Conservation (phyloP, 2,329 filamentous ascomycete genomes). For the Phyllosticta citriasiana region DNA sequence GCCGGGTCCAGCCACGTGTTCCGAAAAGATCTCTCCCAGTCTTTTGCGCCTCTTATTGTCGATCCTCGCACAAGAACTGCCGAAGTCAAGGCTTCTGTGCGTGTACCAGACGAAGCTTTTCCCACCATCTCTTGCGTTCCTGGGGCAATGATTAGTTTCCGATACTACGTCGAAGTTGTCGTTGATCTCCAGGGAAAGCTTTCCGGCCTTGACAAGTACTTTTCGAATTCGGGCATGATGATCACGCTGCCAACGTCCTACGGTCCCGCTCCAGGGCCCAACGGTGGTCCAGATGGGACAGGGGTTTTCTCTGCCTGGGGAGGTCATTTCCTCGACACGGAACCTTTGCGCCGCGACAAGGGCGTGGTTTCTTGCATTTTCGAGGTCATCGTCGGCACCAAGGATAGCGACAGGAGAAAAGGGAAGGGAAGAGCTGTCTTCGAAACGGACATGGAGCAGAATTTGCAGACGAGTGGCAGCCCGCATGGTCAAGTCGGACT, state of each 20-base stretch:
- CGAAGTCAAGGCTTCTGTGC: constrained; percentile 70
- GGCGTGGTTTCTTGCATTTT: constrained; percentile 82
- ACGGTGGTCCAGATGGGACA: constrained; percentile 18
- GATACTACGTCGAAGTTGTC: constrained; percentile 86
- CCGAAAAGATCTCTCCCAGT: constrained; percentile 85
- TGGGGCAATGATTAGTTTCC: constrained; percentile 89
- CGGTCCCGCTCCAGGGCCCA: constrained; percentile 29
- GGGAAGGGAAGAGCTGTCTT: constrained; percentile 33
- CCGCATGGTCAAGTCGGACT: not conserved
- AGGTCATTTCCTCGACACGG: constrained; percentile 74
- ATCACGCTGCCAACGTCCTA: constrained; percentile 30
- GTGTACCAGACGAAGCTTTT: constrained; percentile 82
- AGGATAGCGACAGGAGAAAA: constrained; percentile 54
- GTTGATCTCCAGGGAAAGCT: constrained; percentile 85
- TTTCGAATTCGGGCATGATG: constrained; percentile 46
- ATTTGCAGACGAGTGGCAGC: not conserved
- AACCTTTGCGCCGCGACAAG: constrained; percentile 76
- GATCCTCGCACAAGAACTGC: constrained; percentile 70
- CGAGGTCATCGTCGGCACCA: constrained; percentile 78
- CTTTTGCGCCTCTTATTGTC: constrained; percentile 78
- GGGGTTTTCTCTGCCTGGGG: constrained; percentile 46
- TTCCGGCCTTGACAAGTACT: constrained; percentile 58
- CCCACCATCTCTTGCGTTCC: constrained; percentile 86
- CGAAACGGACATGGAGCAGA: constrained; percentile 9
- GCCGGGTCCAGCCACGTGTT: constrained; percentile 86